Conservation (phyloP, 2,329 filamentous ascomycete genomes). For the Periconia sp. region DNA sequence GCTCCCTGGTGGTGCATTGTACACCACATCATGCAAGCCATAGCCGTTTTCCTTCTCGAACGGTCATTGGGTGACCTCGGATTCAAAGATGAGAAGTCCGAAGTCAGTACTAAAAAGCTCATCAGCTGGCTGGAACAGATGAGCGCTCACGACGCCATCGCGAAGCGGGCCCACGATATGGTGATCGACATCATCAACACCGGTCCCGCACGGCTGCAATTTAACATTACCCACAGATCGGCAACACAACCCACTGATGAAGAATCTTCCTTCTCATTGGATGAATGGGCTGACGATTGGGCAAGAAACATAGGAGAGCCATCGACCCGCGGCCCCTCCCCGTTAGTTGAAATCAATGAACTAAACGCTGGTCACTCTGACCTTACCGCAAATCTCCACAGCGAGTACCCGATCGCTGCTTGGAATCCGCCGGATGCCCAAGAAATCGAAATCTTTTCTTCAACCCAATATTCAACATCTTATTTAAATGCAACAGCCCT, state of each 20-base stretch:
- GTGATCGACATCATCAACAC: conserved; percentile 9
- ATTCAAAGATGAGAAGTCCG: conserved; percentile 18
- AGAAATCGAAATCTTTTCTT: neutral
- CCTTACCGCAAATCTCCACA: too few species aligned
- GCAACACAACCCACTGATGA: conserved; percentile 1
- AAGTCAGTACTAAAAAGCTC: conserved; percentile 25
- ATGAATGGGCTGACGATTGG: neutral
- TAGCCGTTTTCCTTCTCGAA: conserved; percentile 41
- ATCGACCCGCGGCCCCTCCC: too few species aligned
- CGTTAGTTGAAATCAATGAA: too few species aligned
- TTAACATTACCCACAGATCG: neutral
- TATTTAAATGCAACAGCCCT: conserved; percentile 5
- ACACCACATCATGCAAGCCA: conserved; percentile 42
- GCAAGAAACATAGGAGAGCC: neutral
- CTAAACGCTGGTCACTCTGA: too few species aligned
- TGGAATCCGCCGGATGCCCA: neutral
- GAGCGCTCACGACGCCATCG: conserved; percentile 26
- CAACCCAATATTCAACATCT: neutral
- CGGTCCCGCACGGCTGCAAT: neutral
- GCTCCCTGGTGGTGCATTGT: conserved; percentile 45
- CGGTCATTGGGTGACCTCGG: conserved; percentile 26
- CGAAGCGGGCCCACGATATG: conserved; percentile 28
- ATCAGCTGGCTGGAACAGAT: conserved; percentile 34
- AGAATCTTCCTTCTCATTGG: neutral
- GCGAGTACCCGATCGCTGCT: neutral